phyloP scores from a whole-genome alignment of 2,329 filamentous ascomycete species.

The Bipolaris zeicola region DNA sequence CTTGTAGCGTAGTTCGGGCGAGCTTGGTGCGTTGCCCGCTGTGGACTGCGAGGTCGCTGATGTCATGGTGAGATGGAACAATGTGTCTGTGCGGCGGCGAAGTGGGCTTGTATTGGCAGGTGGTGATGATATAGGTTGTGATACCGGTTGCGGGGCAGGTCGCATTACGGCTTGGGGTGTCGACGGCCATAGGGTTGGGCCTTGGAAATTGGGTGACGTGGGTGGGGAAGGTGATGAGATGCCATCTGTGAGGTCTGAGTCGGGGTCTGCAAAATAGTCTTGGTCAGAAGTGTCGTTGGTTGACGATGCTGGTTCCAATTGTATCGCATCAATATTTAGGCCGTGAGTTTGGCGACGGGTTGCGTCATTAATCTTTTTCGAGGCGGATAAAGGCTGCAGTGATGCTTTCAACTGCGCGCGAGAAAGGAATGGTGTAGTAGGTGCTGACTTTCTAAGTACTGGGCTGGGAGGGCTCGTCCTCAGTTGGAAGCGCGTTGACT shows the following conservation, averaged over 20 bases:
- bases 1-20: slow-evolving; percentile 51
- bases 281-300: slow-evolving; percentile 41
- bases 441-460: slow-evolving; percentile 21
- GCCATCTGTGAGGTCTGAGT: slow-evolving; percentile 41
- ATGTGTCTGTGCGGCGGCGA: slow-evolving; percentile 24
- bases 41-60: slow-evolving; percentile 15
- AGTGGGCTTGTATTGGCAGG: slow-evolving; percentile 6
- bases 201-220: slow-evolving; percentile 30
- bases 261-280: slow-evolving; percentile 38
- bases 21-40: slow-evolving; percentile 33
- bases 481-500: slow-evolving; percentile 28
- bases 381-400: slow-evolving; percentile 7
- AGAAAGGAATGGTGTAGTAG: slow-evolving; percentile 25
- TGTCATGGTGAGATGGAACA: slow-evolving; percentile 35
- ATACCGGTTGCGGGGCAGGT: slow-evolving; percentile 35
- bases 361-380: slow-evolving; percentile 21
- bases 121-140: slow-evolving; percentile 22
- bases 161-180: slow-evolving; percentile 22
- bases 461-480: slow-evolving; percentile 30
- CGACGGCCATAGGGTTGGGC: slow-evolving; percentile 34
- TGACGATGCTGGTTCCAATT: slow-evolving; percentile 36
- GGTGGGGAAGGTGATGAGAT: slow-evolving; percentile 42
- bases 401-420: slow-evolving; percentile 17
- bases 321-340: slow-evolving; percentile 9
- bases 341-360: slow-evolving; percentile 9